These are phyloP conservation scores for Suillus discolor DNA, from an alignment of 768 basidiomycete genomes.

Conservation along the genomic window DNA sequence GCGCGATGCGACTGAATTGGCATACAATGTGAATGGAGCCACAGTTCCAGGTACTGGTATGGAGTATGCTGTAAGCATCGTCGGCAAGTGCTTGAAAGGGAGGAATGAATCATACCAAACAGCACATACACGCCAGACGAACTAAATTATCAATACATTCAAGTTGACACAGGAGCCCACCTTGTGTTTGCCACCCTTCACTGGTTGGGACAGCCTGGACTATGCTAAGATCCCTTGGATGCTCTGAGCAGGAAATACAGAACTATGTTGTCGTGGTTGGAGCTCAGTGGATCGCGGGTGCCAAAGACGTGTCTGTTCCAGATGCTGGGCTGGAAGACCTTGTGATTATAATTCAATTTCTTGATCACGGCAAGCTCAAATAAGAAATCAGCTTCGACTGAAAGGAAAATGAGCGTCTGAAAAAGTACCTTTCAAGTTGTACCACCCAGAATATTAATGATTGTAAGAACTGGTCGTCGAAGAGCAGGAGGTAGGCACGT, in stretches of 20 bases:
- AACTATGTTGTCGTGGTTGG: constrained; percentile 60
- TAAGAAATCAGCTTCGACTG: constrained; percentile 56
- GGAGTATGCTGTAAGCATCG: too few species aligned
- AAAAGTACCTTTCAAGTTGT: too few species aligned
- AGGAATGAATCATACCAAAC: too few species aligned
- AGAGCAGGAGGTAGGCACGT: too few species aligned
- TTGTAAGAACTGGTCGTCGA: too few species aligned
- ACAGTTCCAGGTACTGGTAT: too few species aligned
- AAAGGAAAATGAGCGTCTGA: too few species aligned
- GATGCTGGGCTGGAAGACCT: constrained; percentile 35
- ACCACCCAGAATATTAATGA: too few species aligned
- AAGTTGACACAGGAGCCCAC: constrained; percentile 68
- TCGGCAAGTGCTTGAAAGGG: too few species aligned
- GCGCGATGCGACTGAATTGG: too few species aligned
- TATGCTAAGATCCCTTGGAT: constrained; percentile 55
- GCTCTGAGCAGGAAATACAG: constrained; percentile 48
- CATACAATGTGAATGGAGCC: too few species aligned
- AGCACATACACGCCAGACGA: constrained; percentile 71
- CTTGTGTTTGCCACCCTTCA: constrained; percentile 66
- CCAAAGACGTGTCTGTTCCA: constrained; percentile 15
- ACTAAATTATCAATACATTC: constrained; percentile 67
- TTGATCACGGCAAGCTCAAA: constrained; percentile 48
- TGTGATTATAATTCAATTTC: constrained; percentile 39
- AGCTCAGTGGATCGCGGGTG: constrained; percentile 45
- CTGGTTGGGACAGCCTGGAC: constrained; percentile 55